Conservation (phyloP, 139 green algal genomes). For the Medakamo hakoo region DNA sequence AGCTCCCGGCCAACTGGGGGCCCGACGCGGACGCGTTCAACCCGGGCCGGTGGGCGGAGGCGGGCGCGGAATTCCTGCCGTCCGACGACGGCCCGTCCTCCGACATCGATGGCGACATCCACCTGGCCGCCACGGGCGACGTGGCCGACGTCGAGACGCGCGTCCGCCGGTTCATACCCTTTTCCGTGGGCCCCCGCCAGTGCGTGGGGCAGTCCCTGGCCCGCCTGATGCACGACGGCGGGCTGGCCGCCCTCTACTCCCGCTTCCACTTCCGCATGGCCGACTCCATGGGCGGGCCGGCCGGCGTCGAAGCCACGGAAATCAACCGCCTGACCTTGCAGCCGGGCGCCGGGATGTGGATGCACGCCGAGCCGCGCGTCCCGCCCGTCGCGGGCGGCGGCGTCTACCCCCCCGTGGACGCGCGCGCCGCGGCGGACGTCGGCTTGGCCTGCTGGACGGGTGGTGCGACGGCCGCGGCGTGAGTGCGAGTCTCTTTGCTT, state of each 20-base stretch:
- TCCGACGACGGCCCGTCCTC: not conserved
- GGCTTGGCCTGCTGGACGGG: too few relatives aligned
- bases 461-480: too few relatives aligned
- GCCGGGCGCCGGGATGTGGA: not conserved
- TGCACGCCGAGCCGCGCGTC: not conserved
- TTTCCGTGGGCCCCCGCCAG: conserved; percentile 80
- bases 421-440: too few relatives aligned
- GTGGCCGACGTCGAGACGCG: conserved; percentile 96
- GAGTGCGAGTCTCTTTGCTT: too few relatives aligned
- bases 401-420: too few relatives aligned
- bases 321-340: conserved; percentile 6
- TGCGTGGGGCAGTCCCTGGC: conserved; percentile 8
- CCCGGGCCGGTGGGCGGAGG: not conserved
- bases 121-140: conserved; percentile 91
- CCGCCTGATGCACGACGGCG: conserved; percentile 4
- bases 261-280: conserved; percentile 6
- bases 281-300: not conserved
- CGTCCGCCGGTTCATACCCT: conserved; percentile 47
- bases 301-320: not conserved
- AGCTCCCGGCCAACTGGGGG: not conserved
- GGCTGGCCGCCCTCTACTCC: not conserved
- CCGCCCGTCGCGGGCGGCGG: too few relatives aligned
- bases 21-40: conserved; percentile 3
- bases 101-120: not conserved
- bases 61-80: not conserved